These are phyloP conservation scores for Lojkania enalia DNA, from an alignment of 2,329 filamentous ascomycete species.

Conservation along the genomic window DNA sequence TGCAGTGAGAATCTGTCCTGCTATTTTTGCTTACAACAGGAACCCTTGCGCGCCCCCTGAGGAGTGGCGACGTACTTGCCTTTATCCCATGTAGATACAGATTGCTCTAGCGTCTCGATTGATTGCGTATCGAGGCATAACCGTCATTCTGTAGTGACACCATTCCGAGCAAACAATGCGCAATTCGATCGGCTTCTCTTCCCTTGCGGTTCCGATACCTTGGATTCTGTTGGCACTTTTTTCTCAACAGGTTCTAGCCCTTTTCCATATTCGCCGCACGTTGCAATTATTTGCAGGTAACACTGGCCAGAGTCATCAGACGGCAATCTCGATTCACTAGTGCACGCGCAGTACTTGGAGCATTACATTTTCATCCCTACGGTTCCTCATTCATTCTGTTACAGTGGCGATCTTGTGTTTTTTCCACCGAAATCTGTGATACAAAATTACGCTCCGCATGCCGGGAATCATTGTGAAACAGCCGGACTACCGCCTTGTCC, in stretches of 20 bases:
- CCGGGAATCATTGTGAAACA: conserved; percentile 17
- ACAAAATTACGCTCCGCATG: conserved; percentile 6
- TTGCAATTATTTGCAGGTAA: no score
- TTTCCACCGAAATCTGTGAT: neutral
- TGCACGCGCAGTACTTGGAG: no score
- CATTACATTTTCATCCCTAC: no score
- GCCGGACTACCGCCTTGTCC: conserved; percentile 6
- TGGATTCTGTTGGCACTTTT: no score
- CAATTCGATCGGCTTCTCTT: no score
- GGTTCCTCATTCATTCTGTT: no score
- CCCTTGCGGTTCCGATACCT: no score
- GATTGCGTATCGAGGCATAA: neutral
- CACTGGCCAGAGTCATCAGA: no score
- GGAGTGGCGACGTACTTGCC: neutral
- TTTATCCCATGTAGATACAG: conserved; percentile 19
- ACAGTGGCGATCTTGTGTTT: conserved; percentile 9
- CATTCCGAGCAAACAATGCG: neutral
- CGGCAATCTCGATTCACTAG: no score
- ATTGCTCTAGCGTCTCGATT: conserved; percentile 14
- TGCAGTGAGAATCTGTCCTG: neutral
- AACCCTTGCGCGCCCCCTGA: neutral
- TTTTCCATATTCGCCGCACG: no score
- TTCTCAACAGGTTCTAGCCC: no score
- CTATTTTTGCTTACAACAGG: neutral
- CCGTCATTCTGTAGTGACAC: neutral